Base-by-base conservation (phyloP, 192 early-diverging fungal species). In the Coemansia aciculifera region DNA sequence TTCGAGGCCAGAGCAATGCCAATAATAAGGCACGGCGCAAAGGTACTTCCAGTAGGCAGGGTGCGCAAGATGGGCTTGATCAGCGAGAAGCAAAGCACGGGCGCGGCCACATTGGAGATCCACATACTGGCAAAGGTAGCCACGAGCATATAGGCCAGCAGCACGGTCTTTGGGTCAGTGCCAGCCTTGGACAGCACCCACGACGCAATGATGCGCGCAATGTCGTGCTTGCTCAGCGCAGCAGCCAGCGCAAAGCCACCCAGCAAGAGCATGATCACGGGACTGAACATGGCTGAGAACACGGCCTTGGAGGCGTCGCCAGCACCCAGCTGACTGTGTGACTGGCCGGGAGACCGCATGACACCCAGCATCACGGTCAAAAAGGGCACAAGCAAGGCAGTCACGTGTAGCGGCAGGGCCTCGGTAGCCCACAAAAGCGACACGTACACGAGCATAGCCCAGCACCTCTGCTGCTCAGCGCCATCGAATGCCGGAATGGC, bases 51-150 rank as follows among this genome's bases (percentile, higher is more conserved):
- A n/a, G 77, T 83, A 3, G 95, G 94, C 17, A 98, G 81, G 42
- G 93, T 96, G 68, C 95, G 90, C 36, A 98, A 86, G 31, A 97
- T 98, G 23, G 96, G 96, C 86, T 91, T 89, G 66, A 96, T 91
- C 67, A 98, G 80, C 42, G 93, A 94, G 68, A 98, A 96, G 83
- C 96, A 98, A 15, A 98, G 84, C 17, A 97, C 96, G 10, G 96
- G 96, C 10, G 96, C 96, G 2, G 96, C 96, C 5, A 98, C 96
- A 67, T 98, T 98, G 49, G 88, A 90, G 66, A 98, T 98, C 96
- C 94, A 96, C 96, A 98, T 98, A 81, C 92, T 94, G 11, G 94
- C 93, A 85, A 98, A 87, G 2, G 95, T 96, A n/a, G 93, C 92
- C 0, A 98, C 94, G 44, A 97, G 85, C 94, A 98, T 98, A 61